These are phyloP conservation scores for Neurospora sp. DNA, from an alignment of 495 filamentous ascomycete genomes.

Conservation along the genomic window DNA sequence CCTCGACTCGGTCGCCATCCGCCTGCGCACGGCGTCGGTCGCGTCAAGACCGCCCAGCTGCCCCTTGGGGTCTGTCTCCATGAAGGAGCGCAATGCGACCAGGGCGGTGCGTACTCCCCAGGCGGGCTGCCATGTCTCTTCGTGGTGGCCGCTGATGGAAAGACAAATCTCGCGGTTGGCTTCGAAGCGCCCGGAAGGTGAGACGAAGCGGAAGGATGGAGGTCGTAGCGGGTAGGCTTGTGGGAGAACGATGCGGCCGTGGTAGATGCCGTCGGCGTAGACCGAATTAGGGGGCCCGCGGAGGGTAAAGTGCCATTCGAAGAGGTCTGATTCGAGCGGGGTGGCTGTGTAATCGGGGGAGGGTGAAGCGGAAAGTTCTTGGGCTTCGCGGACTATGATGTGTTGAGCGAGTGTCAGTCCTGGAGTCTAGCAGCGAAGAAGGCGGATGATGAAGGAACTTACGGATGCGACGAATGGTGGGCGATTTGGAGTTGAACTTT, in stretches of 20 bases:
- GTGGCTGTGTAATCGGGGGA: slow-evolving; percentile 73
- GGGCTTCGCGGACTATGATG: slow-evolving; percentile 66
- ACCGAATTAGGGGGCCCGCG: slow-evolving; percentile 73
- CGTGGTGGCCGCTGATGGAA: slow-evolving; percentile 86
- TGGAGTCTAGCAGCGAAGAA: slow-evolving; percentile 4
- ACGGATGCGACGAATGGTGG: slow-evolving; percentile 72
- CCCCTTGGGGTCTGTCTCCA: slow-evolving; percentile 63
- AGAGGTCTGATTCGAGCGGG: slow-evolving; percentile 79
- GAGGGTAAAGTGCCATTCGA: slow-evolving; percentile 99
- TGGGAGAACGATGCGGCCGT: slow-evolving; percentile 89
- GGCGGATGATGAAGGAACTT: slow-evolving; percentile 16
- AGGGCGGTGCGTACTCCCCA: slow-evolving; percentile 84
- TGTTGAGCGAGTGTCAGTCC: slow-evolving; percentile 22
- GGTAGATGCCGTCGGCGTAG: slow-evolving; percentile 78
- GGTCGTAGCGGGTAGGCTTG: slow-evolving; percentile 81
- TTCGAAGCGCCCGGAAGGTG: slow-evolving; percentile 87
- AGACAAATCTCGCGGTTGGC: slow-evolving; percentile 96
- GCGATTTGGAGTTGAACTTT: slow-evolving; percentile 65
- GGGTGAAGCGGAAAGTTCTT: slow-evolving; percentile 66
- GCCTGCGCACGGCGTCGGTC: slow-evolving; percentile 46
- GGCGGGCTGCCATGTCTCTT: slow-evolving; percentile 96
- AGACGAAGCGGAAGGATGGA: slow-evolving; percentile 88
- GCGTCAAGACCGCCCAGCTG: slow-evolving; percentile 87
- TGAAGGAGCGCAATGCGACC: slow-evolving; percentile 59
- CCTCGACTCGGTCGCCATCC: slow-evolving; percentile 53